Percentiles rank a stretch among this genome's conserved stretches.
Conservation (phyloP, 139 green algal genomes). For the Chlorella sp. region DNA sequence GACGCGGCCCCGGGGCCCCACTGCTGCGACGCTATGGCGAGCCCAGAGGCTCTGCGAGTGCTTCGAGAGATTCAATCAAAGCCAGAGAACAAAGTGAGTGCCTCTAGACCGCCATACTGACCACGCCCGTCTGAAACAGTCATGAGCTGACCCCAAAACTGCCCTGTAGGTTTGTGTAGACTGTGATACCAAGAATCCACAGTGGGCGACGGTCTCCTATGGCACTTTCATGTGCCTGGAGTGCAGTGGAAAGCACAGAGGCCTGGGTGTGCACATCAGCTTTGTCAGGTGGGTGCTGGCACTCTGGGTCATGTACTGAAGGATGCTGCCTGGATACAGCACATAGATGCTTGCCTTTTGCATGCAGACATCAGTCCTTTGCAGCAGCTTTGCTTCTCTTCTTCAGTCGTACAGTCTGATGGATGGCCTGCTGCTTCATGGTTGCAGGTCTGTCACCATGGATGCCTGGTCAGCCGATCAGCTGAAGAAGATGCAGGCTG, state of each 20-base stretch:
- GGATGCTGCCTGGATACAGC: no score
- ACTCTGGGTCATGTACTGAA: no score
- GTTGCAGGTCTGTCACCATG: conserved; percentile 90
- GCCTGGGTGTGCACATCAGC: conserved; percentile 94
- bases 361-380: no score
- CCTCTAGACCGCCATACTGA: neutral
- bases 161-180: conserved; percentile 80
- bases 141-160: neutral
- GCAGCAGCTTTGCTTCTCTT: no score
- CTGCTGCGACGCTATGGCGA: no score
- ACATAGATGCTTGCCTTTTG: no score
- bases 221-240: conserved; percentile 98
- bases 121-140: neutral
- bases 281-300: conserved; percentile 85
- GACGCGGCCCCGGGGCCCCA: no score
- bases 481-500: conserved; percentile 89
- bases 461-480: conserved; percentile 91
- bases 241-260: conserved; percentile 90
- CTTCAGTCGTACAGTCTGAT: no score
- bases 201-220: conserved; percentile 74
- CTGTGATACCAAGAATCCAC: conserved; percentile 89
- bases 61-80: neutral
- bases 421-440: no score
- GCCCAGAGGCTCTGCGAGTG: neutral
- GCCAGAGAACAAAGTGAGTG: conserved; percentile 1